phyloP scores from a whole-genome alignment of 2,329 filamentous ascomycete genomes.

The Colletotrichum caudatum region DNA sequence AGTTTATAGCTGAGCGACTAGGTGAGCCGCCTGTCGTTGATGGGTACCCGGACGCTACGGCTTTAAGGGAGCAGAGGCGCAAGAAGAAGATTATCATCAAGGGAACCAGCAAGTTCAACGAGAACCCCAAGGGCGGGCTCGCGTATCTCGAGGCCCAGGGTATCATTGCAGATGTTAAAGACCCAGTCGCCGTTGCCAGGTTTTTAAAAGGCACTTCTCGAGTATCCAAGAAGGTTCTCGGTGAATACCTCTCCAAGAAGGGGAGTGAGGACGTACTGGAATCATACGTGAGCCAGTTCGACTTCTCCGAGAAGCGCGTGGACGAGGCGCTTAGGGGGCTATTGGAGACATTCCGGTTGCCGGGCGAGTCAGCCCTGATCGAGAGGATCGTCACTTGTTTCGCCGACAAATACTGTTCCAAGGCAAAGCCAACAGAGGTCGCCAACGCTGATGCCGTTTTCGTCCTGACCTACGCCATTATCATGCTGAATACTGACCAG shows the following conservation, averaged over 20 bases:
- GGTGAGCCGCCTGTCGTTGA: slow-evolving; percentile 75
- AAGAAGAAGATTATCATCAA: slow-evolving; percentile 91
- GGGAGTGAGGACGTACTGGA: slow-evolving; percentile 87
- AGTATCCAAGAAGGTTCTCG: slow-evolving; percentile 89
- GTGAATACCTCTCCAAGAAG: slow-evolving; percentile 93
- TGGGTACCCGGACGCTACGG: slow-evolving; percentile 73
- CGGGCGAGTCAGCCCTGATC: slow-evolving; percentile 92
- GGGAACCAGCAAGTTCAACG: slow-evolving; percentile 92
- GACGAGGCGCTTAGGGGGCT: slow-evolving; percentile 90
- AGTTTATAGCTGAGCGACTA: slow-evolving; percentile 89
- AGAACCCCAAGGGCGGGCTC: slow-evolving; percentile 89
- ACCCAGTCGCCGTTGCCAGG: slow-evolving; percentile 82
- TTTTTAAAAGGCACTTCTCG: slow-evolving; percentile 91
- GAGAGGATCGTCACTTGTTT: slow-evolving; percentile 92
- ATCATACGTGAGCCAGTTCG: slow-evolving; percentile 87
- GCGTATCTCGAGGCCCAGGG: slow-evolving; percentile 87
- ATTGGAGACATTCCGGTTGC: slow-evolving; percentile 92
- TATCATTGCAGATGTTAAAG: slow-evolving; percentile 80
- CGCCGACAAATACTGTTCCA: slow-evolving; percentile 83
- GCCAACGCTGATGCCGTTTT: slow-evolving; percentile 90
- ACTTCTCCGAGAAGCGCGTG: slow-evolving; percentile 87
- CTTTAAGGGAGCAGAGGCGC: slow-evolving; percentile 77
- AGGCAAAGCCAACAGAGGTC: slow-evolving; percentile 77
- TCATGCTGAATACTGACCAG: slow-evolving; percentile 97
- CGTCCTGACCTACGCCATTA: slow-evolving; percentile 93